phyloP scores from a whole-genome alignment of 495 filamentous ascomycete genomes.

The Aspergillus baeticus region DNA sequence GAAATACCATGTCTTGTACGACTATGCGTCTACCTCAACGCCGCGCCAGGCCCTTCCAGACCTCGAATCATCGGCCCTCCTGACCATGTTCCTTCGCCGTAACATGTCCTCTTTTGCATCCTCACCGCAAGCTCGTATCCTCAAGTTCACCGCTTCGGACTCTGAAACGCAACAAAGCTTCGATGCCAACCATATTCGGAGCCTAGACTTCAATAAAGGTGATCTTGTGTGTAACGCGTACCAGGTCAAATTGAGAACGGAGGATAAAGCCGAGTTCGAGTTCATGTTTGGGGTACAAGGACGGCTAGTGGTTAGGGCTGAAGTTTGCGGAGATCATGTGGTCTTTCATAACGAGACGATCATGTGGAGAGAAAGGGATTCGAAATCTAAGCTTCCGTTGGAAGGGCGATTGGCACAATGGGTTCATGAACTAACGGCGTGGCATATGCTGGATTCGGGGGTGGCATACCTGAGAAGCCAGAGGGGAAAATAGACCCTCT shows the following conservation, averaged over 20 bases:
- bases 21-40: conserved; percentile 24
- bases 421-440: conserved; percentile 37
- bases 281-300: conserved; percentile 30
- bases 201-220: conserved; percentile 30
- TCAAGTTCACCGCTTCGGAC: conserved; percentile 14
- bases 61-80: conserved; percentile 15
- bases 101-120: conserved; percentile 36
- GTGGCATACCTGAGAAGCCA: conserved; percentile 32
- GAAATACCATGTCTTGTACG: conserved; percentile 24
- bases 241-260: conserved; percentile 23
- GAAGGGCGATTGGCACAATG: conserved; percentile 26
- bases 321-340: conserved; percentile 19
- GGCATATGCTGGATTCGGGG: conserved; percentile 43
- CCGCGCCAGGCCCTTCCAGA: conserved; percentile 22
- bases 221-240: conserved; percentile 38
- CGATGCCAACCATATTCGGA: conserved; percentile 20
- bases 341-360: conserved; percentile 33
- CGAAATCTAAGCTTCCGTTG: conserved; percentile 27
- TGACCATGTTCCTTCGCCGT: conserved; percentile 31
- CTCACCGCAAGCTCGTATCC: conserved; percentile 31
- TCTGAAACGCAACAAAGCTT: conserved; percentile 20
- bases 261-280: conserved; percentile 33
- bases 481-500: conserved; percentile 1
- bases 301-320: conserved; percentile 27
- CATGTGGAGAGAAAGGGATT: conserved; percentile 32